Base-by-base conservation (phyloP, 2,329 filamentous ascomycete species). In the Colletotrichum orbiculare region DNA sequence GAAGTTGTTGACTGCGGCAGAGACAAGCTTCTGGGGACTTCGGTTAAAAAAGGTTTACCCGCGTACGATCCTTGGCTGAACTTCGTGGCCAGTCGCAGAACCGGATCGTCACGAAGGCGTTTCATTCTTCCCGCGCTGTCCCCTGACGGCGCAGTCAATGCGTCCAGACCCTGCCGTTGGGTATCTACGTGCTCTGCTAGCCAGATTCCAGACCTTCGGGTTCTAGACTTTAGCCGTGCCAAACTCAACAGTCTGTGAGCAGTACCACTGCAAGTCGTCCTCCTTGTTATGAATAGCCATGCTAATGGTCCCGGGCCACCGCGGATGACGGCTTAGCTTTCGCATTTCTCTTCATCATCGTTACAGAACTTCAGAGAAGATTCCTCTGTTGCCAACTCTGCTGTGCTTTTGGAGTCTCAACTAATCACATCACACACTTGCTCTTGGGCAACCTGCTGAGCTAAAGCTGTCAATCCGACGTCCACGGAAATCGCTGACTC, bases 1-100 rank as follows among this genome's bases (percentile, higher is more conserved):
- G 52, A 66, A 63, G 33, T 48, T n/a, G 45, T 13, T 11, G n/a
- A 25, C 25, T 25, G 11, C 35, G 17, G 7, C 52, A 43, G 25
- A 57, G 42, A 39, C 15, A 53, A 57, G 53, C 59, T 66, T 66
- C 41, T 50, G 45, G 54, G 35, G 10, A 25, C 6, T 25, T 46
- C 9, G 37, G 33, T 52, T 37, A 41, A 63, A 63, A 17, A 66
- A 66, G 47, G 41, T 66, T 63, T 49, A 50, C 58, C 47, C 52
- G 52, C 37, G 38, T 5, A 48, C 52, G 46, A 25, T 57, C 43
- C 63, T 63, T 52, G 58, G 52, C 52, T 48, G 47, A 66, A 48
- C 53, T 57, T 57, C 34, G 25, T 34, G 39, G 47, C 53, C 59
- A 57, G 52, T 52, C 37, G 59, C 13, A n/a, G n/a, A 7, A 9